Percentiles rank a stretch among this genome's conserved stretches.
phyloP scores from a whole-genome alignment of 2,329 filamentous ascomycete species.

The Alternaria panax region DNA sequence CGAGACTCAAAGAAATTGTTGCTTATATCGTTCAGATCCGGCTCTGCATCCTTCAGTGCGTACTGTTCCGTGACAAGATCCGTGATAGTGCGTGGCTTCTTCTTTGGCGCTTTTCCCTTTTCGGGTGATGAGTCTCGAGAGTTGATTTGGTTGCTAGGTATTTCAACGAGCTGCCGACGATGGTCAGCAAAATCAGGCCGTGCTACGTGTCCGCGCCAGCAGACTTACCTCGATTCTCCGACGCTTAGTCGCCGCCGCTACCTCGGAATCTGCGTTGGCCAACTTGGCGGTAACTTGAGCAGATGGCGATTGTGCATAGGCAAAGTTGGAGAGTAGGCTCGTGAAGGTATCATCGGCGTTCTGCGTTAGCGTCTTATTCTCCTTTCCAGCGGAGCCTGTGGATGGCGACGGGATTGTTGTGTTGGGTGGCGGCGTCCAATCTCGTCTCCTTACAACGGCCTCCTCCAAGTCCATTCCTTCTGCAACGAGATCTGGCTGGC shows the following conservation, averaged over 20 bases:
- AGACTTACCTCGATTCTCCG: conserved; percentile 38
- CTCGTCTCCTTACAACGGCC: conserved; percentile 39
- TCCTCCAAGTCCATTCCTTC: conserved; percentile 37
- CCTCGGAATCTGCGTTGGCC: conserved; percentile 8
- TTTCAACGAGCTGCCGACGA: conserved; percentile 30
- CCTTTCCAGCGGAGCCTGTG: conserved; percentile 33
- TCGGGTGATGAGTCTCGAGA: conserved; percentile 37
- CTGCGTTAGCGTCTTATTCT: conserved; percentile 25
- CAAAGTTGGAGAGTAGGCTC: conserved; percentile 38
- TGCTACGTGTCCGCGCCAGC: not conserved
- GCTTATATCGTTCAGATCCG: conserved; percentile 13
- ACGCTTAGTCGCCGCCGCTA: conserved; percentile 31
- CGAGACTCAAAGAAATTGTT: conserved; percentile 38
- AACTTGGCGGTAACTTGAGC: conserved; percentile 9
- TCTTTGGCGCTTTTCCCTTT: conserved; percentile 47
- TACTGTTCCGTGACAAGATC: conserved; percentile 50
- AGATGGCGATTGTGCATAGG: conserved; percentile 31
- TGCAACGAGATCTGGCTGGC: conserved; percentile 12
- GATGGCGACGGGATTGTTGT: conserved; percentile 24
- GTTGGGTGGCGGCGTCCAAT: conserved; percentile 49
- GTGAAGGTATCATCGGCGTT: conserved; percentile 29
- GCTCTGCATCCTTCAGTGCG: conserved; percentile 15
- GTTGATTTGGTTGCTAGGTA: conserved; percentile 32
- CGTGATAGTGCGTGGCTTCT: conserved; percentile 51
- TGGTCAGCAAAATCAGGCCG: not conserved